phyloP scores from a whole-genome alignment of 2,329 filamentous ascomycete species.

The Talaromyces pinophilus region DNA sequence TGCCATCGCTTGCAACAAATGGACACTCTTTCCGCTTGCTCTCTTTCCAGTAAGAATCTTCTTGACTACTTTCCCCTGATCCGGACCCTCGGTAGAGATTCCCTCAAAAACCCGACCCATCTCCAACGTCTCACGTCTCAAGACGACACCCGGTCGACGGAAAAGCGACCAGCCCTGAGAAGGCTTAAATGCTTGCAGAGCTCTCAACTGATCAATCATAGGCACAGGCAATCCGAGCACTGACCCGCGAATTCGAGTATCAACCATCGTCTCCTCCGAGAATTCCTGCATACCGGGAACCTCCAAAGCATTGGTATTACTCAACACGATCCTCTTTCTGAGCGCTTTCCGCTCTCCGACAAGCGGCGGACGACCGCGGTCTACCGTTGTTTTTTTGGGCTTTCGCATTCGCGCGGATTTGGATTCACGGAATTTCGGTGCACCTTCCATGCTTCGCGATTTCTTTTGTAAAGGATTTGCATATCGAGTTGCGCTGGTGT shows the following conservation, averaged over 20 bases:
- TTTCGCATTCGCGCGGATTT: constrained; percentile 47
- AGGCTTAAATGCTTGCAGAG: constrained; percentile 86
- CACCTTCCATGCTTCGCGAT: constrained; percentile 29
- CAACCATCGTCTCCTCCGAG: constrained; percentile 55
- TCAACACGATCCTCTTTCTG: constrained; percentile 85
- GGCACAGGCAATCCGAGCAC: constrained; percentile 69
- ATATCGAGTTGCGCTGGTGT: constrained; percentile 46
- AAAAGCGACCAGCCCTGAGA: constrained; percentile 89
- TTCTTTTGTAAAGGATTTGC: constrained; percentile 54
- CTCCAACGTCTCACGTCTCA: constrained; percentile 75
- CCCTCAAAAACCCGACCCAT: constrained; percentile 65
- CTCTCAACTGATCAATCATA: constrained; percentile 76
- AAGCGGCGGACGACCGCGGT: constrained; percentile 59
- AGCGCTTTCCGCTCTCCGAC: constrained; percentile 83
- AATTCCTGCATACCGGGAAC: constrained; percentile 69
- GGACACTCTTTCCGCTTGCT: constrained; percentile 81
- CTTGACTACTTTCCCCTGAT: constrained; percentile 47
- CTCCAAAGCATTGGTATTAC: constrained; percentile 87
- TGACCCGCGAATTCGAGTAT: constrained; percentile 60
- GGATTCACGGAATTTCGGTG: constrained; percentile 42
- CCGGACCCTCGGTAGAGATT: constrained; percentile 44
- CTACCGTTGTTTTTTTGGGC: constrained; percentile 41
- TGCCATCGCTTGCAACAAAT: constrained; percentile 79
- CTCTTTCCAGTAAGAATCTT: constrained; percentile 72
- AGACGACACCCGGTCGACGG: constrained; percentile 73